These are phyloP conservation scores for Mortierella sp. DNA, from an alignment of 371 early-diverging fungal species.

Conservation along the genomic window DNA sequence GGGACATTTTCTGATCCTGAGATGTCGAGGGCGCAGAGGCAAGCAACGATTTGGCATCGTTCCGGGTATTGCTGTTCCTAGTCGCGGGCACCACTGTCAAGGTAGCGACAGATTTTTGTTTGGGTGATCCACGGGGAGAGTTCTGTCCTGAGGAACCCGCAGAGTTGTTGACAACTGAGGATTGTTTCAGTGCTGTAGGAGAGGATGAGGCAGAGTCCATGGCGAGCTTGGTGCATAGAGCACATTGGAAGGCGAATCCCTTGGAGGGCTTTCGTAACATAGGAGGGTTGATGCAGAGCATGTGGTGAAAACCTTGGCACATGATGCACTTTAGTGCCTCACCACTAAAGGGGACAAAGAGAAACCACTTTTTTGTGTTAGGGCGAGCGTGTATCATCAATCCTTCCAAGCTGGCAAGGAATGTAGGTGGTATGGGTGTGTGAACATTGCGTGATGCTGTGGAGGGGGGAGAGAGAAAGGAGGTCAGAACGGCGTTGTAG, in stretches of 20 bases:
- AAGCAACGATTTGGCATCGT: neutral
- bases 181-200: conserved; percentile 27
- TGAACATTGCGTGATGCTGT: neutral
- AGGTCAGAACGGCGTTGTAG: conserved; percentile 3
- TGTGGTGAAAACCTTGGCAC: conserved; percentile 81
- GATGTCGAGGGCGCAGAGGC: conserved; percentile 25
- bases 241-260: conserved; percentile 89
- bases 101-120: conserved; percentile 37
- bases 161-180: conserved; percentile 33
- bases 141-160: conserved; percentile 46
- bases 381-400: neutral
- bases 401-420: neutral
- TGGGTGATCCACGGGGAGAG: conserved; percentile 52
- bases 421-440: neutral
- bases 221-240: conserved; percentile 68
- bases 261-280: conserved; percentile 79
- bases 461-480: neutral
- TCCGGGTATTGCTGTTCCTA: conserved; percentile 5
- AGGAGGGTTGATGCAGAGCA: conserved; percentile 85
- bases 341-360: conserved; percentile 28
- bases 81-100: conserved; percentile 24
- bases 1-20: conserved; percentile 61
- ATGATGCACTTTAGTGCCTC: conserved; percentile 78
- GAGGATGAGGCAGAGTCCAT: conserved; percentile 35
- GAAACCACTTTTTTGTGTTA: conserved; percentile 8